phyloP scores from a whole-genome alignment of 768 basidiomycete species.

The Russula ochroleuca region DNA sequence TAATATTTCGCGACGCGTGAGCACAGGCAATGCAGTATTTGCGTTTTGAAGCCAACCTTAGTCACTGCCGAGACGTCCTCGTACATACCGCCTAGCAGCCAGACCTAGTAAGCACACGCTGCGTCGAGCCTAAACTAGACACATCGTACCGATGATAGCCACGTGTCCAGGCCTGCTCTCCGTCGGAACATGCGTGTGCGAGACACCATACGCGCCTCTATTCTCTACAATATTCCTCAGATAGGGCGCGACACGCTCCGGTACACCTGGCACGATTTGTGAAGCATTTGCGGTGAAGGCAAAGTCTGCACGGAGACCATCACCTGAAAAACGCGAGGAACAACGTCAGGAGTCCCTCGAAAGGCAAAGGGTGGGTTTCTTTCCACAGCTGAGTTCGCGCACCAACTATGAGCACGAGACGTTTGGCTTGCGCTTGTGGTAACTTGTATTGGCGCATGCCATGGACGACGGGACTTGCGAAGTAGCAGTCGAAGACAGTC shows the following conservation, averaged over 20 bases:
- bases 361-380: not conserved
- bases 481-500: constrained; percentile 83
- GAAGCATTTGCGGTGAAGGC: constrained; percentile 64
- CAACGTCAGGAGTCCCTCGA: not conserved
- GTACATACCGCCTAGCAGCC: constrained; percentile 68
- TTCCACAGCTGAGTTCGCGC: constrained; percentile 26
- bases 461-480: constrained; percentile 75
- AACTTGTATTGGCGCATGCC: constrained; percentile 61
- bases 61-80: constrained; percentile 87
- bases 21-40: not conserved
- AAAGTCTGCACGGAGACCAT: constrained; percentile 80
- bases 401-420: constrained; percentile 81
- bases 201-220: constrained; percentile 76
- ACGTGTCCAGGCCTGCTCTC: constrained; percentile 88
- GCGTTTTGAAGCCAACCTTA: constrained; percentile 44
- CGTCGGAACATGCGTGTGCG: constrained; percentile 83
- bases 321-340: constrained; percentile 43
- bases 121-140: not conserved
- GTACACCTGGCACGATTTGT: constrained; percentile 45
- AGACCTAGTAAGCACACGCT: not conserved
- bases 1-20: constrained; percentile 32
- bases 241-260: constrained; percentile 66
- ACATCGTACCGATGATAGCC: constrained; percentile 65
- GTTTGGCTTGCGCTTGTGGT: constrained; percentile 51
- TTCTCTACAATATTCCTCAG: constrained; percentile 60